Percentiles rank a stretch among this genome's conserved stretches.
Conservation (phyloP, 208 protist species). For the Trypanosoma melophagium region DNA sequence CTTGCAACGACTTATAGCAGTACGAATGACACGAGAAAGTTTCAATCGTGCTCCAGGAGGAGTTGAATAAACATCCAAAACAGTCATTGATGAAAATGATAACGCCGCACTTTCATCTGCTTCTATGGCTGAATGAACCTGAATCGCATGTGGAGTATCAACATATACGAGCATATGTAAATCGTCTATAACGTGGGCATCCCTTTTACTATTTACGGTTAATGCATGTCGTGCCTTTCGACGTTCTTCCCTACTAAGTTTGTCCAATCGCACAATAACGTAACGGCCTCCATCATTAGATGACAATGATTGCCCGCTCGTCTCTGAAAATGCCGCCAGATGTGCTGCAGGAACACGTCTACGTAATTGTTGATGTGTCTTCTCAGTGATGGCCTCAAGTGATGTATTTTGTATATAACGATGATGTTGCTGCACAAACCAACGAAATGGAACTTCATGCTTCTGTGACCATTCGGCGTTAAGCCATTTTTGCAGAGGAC, state of each 20-base stretch:
- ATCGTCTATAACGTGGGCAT: slow-evolving; percentile 54
- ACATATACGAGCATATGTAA: slow-evolving; percentile 55
- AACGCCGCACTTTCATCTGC: background rate
- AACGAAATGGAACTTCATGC: slow-evolving; percentile 22
- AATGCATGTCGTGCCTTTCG: slow-evolving; percentile 7
- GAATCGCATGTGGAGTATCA: slow-evolving; percentile 17
- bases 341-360: slow-evolving; percentile 1
- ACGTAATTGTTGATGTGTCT: background rate
- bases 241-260: slow-evolving; percentile 14
- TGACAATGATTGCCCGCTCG: background rate
- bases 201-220: slow-evolving; percentile 10
- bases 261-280: slow-evolving; percentile 21
- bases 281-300: slow-evolving; percentile 19
- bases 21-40: slow-evolving; percentile 35
- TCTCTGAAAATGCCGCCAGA: background rate
- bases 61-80: slow-evolving; percentile 38
- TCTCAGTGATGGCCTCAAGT: background rate
- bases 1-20: slow-evolving; percentile 6
- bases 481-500: slow-evolving; percentile 26
- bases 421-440: slow-evolving; percentile 23
- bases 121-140: background rate
- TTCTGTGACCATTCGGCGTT: slow-evolving; percentile 17
- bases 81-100: slow-evolving; percentile 17
- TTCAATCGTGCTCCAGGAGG: slow-evolving; percentile 27
- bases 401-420: slow-evolving; percentile 7